Evolutionary conservation across 1,139 yeast genomes (phyloP), one percentile per base, ranked within the genome.

Genomic region (Zygotorulaspora mrakii): DNA sequence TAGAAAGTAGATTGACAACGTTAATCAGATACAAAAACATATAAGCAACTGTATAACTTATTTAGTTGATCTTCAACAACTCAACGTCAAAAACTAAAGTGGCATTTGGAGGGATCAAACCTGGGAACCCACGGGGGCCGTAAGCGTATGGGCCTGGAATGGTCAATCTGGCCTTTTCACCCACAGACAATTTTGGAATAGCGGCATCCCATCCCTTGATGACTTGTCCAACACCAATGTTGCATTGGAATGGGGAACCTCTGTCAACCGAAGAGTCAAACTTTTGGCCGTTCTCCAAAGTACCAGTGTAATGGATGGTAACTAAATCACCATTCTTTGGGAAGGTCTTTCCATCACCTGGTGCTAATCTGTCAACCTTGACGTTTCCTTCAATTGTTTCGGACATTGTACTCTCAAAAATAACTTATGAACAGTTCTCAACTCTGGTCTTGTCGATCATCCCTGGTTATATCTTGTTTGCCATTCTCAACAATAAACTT

Each of bases 131-230:
- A 67, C 95, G 82, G 51, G 77, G 74, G 49, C 96, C 96, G 69
- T 91, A 91, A 52, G 94, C 98, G 67, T 86, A 83, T 58, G 83
- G 81, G 47, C 95, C 91, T 55, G 96, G 94, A 58, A 89, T 87
- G 56, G 94, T 87, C 64, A 91, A 73, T 63, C 82, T 76, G 41
- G 96, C 95, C 71, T 82, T 83, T 67, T 94, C 87, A 54, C 97
- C 97, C 44, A 88, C 75, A 43, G 94, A 83, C 67, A 91, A 76
- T 67, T 87, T 81, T 44, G 95, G 95, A 62, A 87, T 85, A 49
- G 68, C 95, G 61, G 79, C 84, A 64, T 89, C 97, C 97, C 97
- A 89, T 50, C 97, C 97, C 59, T 78, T 76, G 69, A 89, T 89
- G 52, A 89, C 96, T 70, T 84, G 95, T 47, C 97, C 96, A 53